Percentiles rank a stretch among this genome's conserved stretches.
Conservation (phyloP, 306 rosid species). For the Vigna hirtella region DNA sequence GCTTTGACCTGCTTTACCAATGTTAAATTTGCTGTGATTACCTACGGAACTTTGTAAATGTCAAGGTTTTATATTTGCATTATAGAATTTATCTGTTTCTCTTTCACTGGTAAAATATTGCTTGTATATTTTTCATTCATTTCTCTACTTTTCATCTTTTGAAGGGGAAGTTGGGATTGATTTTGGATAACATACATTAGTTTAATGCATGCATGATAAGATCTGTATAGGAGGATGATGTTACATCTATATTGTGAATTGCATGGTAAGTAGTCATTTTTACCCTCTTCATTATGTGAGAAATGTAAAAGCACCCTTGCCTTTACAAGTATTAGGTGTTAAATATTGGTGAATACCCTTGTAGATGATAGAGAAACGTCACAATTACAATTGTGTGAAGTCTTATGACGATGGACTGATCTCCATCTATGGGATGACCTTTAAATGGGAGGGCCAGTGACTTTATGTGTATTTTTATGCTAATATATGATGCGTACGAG, state of each 20-base stretch:
- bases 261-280: neutral
- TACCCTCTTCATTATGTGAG: conserved; percentile 20
- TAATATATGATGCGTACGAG: neutral
- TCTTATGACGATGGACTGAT: conserved; percentile 11
- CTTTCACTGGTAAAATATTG: neutral
- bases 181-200: neutral
- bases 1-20: conserved; percentile 13
- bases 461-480: conserved; percentile 30
- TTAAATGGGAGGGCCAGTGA: conserved; percentile 1
- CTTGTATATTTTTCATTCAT: conserved; percentile 16
- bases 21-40: neutral
- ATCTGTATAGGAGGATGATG: conserved; percentile 15
- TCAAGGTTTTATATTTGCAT: conserved; percentile 8
- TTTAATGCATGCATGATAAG: conserved; percentile 13
- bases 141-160: conserved; percentile 25
- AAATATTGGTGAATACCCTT: neutral
- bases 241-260: neutral
- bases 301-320: conserved; percentile 24
- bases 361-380: neutral
- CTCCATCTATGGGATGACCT: conserved; percentile 10
- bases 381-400: conserved; percentile 13
- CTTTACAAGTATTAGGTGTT: conserved; percentile 7
- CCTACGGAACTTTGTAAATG: conserved; percentile 25
- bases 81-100: conserved; percentile 16
- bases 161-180: conserved; percentile 18